Conservation (phyloP, 2,329 filamentous ascomycete species). For the Waltergamsia citrina region DNA sequence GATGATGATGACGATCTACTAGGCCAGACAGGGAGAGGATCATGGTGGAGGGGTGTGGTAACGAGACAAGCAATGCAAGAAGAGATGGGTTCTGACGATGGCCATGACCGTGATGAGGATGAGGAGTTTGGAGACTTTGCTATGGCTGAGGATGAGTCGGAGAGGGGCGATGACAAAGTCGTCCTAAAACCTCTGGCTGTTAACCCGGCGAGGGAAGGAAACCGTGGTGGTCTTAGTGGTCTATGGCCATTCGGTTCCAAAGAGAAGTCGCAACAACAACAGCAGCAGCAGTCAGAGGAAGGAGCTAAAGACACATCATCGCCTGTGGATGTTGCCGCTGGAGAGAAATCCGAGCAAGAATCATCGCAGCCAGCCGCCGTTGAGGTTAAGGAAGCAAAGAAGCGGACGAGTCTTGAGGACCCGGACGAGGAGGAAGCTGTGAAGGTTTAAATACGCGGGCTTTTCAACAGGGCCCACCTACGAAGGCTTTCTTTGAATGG, state of each 20-base stretch:
- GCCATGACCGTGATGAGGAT: conserved; percentile 46
- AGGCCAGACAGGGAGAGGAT: conserved; percentile 21
- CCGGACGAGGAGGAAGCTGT: conserved; percentile 44
- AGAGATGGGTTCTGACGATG: conserved; percentile 37
- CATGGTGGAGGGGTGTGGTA: conserved; percentile 40
- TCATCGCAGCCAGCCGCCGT: conserved; percentile 20
- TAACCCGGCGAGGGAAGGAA: conserved; percentile 34
- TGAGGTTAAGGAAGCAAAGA: conserved; percentile 42
- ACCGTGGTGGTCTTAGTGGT: conserved; percentile 35
- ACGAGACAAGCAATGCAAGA: conserved; percentile 27
- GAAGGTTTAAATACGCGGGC: conserved; percentile 1
- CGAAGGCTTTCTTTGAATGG: neutral
- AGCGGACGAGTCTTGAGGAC: conserved; percentile 50
- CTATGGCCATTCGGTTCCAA: conserved; percentile 47
- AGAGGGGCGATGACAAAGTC: conserved; percentile 24
- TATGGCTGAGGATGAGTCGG: conserved; percentile 44
- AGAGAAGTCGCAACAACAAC: conserved; percentile 9
- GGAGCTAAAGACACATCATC: neutral
- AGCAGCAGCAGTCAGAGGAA: neutral
- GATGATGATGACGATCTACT: conserved; percentile 28
- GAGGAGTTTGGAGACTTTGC: conserved; percentile 63
- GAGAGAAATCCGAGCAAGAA: neutral
- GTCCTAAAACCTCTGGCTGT: conserved; percentile 46
- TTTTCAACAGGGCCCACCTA: neutral
- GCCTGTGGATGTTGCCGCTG: conserved; percentile 1